Evolutionary conservation across 176 grass and related monocot species (phyloP).

Genomic region (Pharus latifolius): DNA sequence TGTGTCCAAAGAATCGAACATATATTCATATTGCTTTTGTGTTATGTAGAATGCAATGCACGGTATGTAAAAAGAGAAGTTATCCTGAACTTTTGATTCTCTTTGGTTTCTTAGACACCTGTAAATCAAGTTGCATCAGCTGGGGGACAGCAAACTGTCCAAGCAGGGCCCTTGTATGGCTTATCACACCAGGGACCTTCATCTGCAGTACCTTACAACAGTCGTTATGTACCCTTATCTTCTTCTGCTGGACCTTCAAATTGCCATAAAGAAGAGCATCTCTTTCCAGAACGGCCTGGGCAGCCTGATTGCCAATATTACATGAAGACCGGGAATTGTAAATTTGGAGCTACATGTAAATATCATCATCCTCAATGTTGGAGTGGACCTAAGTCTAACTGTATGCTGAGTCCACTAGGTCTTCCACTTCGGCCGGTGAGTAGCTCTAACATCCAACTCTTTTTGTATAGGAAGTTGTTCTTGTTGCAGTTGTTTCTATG

Average conservation of each 20-base stretch:
- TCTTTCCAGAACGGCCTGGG: slow-evolving; percentile 54
- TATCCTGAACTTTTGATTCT: not conserved
- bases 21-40: not conserved
- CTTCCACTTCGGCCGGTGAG: slow-evolving; percentile 69
- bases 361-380: slow-evolving; percentile 56
- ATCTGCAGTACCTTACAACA: slow-evolving; percentile 19
- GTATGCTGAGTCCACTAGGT: slow-evolving; percentile 40
- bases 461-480: not conserved
- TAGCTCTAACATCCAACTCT: not conserved
- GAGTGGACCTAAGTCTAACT: slow-evolving; percentile 37
- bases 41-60: not conserved
- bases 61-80: not conserved
- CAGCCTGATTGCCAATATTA: slow-evolving; percentile 77
- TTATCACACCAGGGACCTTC: slow-evolving; percentile 38
- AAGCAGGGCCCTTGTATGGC: slow-evolving; percentile 44
- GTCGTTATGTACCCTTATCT: slow-evolving; percentile 33
- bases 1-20: not conserved
- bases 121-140: slow-evolving; percentile 38
- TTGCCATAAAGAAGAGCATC: slow-evolving; percentile 29
- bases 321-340: slow-evolving; percentile 65
- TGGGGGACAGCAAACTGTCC: slow-evolving; percentile 52
- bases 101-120: slow-evolving; percentile 32
- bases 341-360: slow-evolving; percentile 64
- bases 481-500: not conserved
- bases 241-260: slow-evolving; percentile 33